These are phyloP conservation scores for Litchi chinensis DNA, from an alignment of 345 rosid species.

Conservation along the genomic window DNA sequence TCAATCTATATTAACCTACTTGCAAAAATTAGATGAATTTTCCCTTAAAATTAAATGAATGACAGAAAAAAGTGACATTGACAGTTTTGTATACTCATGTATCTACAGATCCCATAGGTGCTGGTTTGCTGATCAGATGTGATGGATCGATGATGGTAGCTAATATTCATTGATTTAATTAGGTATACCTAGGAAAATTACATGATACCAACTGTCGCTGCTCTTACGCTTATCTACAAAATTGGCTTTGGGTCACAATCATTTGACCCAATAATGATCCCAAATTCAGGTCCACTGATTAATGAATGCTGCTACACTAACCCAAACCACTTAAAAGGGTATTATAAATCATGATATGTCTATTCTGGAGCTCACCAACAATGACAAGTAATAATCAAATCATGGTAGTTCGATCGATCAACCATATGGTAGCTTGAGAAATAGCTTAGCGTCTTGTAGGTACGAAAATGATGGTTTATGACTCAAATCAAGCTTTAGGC, in stretches of 20 bases:
- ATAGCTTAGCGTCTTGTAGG: background rate
- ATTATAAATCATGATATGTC: background rate
- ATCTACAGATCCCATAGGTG: background rate
- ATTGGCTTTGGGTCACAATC: constrained; percentile 27
- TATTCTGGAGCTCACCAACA: constrained; percentile 22
- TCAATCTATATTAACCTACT: too few relatives aligned
- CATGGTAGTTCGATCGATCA: constrained; percentile 28
- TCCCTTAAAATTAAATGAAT: too few relatives aligned
- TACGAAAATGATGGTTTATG: constrained; percentile 10
- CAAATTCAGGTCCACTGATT: background rate
- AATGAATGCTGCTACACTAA: background rate
- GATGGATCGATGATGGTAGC: background rate
- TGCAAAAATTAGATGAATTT: too few relatives aligned
- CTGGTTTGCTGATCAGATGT: background rate
- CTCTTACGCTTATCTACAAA: constrained; percentile 16
- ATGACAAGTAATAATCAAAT: constrained; percentile 18
- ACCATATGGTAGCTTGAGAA: constrained; percentile 13
- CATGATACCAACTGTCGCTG: constrained; percentile 27
- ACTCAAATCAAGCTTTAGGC: background rate
- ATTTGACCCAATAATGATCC: constrained; percentile 19
- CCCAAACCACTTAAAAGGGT: background rate
- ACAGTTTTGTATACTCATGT: too few relatives aligned
- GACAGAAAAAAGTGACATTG: too few relatives aligned
- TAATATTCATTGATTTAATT: constrained; percentile 5
- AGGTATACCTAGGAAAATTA: constrained; percentile 35